phyloP scores from a whole-genome alignment of 2,329 filamentous ascomycete genomes.

The Aspergillus carbonarius region DNA sequence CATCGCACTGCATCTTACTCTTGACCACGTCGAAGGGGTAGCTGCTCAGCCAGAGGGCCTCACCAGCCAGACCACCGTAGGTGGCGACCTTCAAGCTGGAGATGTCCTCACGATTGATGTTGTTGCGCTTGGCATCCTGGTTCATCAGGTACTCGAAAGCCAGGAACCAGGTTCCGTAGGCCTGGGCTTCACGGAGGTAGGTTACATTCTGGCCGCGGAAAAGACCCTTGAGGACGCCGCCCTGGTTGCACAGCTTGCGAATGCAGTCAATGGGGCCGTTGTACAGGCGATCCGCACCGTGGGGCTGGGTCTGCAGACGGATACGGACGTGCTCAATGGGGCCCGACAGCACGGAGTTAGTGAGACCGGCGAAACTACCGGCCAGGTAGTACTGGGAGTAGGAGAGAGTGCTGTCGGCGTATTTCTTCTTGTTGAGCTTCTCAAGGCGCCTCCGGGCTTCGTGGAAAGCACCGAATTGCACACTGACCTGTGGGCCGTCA shows the following conservation, averaged over 20 bases:
- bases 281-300: constrained; percentile 77
- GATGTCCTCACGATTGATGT: constrained; percentile 71
- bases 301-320: constrained; percentile 91
- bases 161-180: constrained; percentile 94
- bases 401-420: constrained; percentile 55
- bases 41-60: constrained; percentile 87
- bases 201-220: constrained; percentile 90
- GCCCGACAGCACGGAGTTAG: constrained; percentile 82
- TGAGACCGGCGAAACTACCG: constrained; percentile 87
- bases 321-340: constrained; percentile 98
- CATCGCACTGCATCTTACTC: constrained; percentile 99
- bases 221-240: constrained; percentile 69
- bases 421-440: constrained; percentile 60
- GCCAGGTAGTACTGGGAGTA: constrained; percentile 87
- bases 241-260: constrained; percentile 70
- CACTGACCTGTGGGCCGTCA: constrained; percentile 59
- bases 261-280: constrained; percentile 85
- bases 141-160: constrained; percentile 98
- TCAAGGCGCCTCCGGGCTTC: constrained; percentile 85
- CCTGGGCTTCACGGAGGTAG: constrained; percentile 82
- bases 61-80: constrained; percentile 90
- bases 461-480: constrained; percentile 98
- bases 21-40: constrained; percentile 98
- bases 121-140: constrained; percentile 75
- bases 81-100: constrained; percentile 81